phyloP scores from a whole-genome alignment of 2,329 filamentous ascomycete genomes.

The Fusarium bactridioides region DNA sequence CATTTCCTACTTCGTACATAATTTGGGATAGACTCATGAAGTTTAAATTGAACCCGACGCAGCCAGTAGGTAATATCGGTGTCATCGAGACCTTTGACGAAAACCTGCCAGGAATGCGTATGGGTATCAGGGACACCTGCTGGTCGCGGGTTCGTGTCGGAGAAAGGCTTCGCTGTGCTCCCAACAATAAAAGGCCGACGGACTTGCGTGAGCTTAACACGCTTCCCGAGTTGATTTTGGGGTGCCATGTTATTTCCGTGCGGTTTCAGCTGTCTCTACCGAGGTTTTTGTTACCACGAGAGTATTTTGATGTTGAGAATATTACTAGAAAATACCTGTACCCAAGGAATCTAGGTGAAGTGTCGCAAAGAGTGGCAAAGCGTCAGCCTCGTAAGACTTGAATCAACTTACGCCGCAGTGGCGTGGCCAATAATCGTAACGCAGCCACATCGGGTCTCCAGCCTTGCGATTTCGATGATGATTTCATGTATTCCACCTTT shows the following conservation, averaged over 20 bases:
- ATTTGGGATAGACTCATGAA: constrained; percentile 96
- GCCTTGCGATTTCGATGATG: constrained; percentile 37
- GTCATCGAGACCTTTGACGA: constrained; percentile 88
- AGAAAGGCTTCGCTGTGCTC: constrained; percentile 80
- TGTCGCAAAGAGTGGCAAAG: background rate
- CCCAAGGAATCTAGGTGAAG: background rate
- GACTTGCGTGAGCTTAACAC: constrained; percentile 71
- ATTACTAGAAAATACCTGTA: background rate
- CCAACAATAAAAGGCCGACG: constrained; percentile 76
- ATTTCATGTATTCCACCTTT: constrained; percentile 40
- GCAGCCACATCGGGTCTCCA: constrained; percentile 24
- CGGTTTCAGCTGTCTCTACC: background rate
- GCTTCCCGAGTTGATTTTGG: constrained; percentile 65
- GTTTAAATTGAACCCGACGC: constrained; percentile 96
- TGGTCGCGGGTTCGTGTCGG: constrained; percentile 81
- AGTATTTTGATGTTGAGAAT: background rate
- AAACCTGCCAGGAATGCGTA: constrained; percentile 96
- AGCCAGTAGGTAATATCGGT: constrained; percentile 95
- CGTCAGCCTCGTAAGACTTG: constrained; percentile 17
- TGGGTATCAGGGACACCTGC: constrained; percentile 83
- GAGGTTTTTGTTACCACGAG: background rate
- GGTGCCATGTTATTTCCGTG: constrained; percentile 60
- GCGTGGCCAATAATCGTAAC: constrained; percentile 15
- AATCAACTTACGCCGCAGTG: constrained; percentile 10
- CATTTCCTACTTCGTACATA: constrained; percentile 73